Evolutionary conservation across 768 basidiomycete genomes (phyloP), one percentile per base, ranked within the genome.

Genomic region (Tylopilus balloui): DNA sequence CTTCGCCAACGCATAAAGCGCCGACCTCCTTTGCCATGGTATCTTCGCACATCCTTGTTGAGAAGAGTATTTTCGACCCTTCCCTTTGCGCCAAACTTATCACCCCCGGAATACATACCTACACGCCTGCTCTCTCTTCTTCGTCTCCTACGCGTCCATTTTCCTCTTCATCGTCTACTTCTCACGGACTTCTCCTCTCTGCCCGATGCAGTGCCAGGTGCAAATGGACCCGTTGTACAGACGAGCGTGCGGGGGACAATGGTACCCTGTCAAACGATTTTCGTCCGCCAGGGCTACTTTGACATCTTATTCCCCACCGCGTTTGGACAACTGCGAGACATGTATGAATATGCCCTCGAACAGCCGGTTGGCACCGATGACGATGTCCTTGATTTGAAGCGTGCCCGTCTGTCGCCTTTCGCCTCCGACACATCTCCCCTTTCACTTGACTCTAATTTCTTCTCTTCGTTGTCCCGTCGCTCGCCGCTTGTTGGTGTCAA

Each of bases 261-360:
- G 61, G 86, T 98, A 2, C 88, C 96, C 4, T 93, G 91, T 60
- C 76, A 84, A 54, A 97, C 90, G 13, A 77, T 96, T 48, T 81
- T 95, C 58, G 96, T 99, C 50, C 84, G 84, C 59, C 95, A 88
- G 61, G 96, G 96, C 8, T 94, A 84, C 71, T 99, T 99, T 67
- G 96, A 99, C 67, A 98, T 98, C 52, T 91, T 99, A 73, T 99
- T 99, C 73, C 96, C 96, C 10, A 98, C 95, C 12, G 74, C 90
- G 64, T 97, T 97, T 55, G 80, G 79, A 45, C 78, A 76, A 19
- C 75, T 98, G 46, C 75, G 88, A 40, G 91, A 95, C 64, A 89
- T 94, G 81, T 97, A 97, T 69, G 88, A 93, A 61, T 75, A 82
- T 56, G 77, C 86, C 47, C 80, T 98, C 51, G 78, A 83, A 31